Evolutionary conservation across 1,139 yeast genomes (phyloP), one percentile per base, ranked within the genome.

Genomic region (Scheffersomyces lignicola): DNA sequence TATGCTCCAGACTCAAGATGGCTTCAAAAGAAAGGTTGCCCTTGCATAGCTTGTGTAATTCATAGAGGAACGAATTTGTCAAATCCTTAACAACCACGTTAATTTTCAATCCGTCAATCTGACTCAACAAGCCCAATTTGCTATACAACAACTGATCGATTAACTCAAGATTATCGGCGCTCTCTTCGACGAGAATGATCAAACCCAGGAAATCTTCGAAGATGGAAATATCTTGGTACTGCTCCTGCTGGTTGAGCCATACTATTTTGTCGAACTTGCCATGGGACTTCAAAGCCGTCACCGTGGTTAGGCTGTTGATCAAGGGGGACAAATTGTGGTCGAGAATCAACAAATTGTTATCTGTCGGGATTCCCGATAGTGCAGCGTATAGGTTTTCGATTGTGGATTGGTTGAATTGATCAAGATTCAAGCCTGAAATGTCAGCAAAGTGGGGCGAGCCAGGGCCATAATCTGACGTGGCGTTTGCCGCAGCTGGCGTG

Each of bases 281-380:
- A 34, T 65, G 66, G 34, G 71, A 71, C 48, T 78, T 76, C 32
- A 84, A 65, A 14, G 62, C 58, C 40, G 73, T 69, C 55, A 84
- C 85, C 3, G 83, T 76, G 3, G 84, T 75, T 34, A 85, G 61
- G 26, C 68, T 64, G 48, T 87, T 80, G 41, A 86, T 64, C 4
- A 76, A 53, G 1, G 79, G 65, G 5, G 86, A 71, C 22, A 85
- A 54, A 4, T 63, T 50, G 25, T 69, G 67, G 45, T 85, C 88
- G 3, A 85, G 65, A 4, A 84, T 62, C 11, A 86, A 57, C 8
- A 76, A 56, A 49, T 77, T 68, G 37, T 59, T 56, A 9, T 49
- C 38, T 3, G 70, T 54, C 38, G 49, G 51, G 8, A 67, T 55
- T 28, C 50, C 51, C 16, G 54, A 46, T 26, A 69, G 51, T 15